Base-by-base conservation (phyloP, 2,329 filamentous ascomycete genomes). In the Rachicladosporium sp. region DNA sequence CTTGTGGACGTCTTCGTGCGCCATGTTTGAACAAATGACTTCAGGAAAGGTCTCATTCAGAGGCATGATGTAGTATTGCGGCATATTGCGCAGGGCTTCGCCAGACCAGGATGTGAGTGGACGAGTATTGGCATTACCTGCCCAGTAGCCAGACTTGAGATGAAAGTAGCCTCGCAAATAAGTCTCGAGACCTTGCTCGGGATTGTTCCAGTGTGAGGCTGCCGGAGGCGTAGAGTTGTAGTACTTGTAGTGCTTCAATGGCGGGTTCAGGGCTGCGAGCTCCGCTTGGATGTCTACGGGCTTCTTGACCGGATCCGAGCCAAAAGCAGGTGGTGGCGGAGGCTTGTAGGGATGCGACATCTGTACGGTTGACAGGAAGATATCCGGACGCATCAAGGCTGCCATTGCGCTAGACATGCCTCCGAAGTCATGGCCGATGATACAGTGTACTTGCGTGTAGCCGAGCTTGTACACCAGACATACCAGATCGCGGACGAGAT, bases 231-330 rank as follows among this genome's bases (percentile, higher is more conserved):
- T 69, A 2, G 72, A 71, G 49, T 77, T 78, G 56, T 77, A 81
- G 70, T 70, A 78, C 56, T 80, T 79, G 63, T 82, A 83, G 54
- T 82, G 78, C 53, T 82, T 82, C 6, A 74, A 54, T 0, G 76
- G 74, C 11, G 70, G 66, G 2, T 65, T 55, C 1, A 78, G 64
- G 31, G 62, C 60, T 1, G 69, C 69, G 2, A 82, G 67, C 3
- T 70, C 70, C 13, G 62, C 59, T 42, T 77, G 71, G 11, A 81
- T 68, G 41, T 76, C 66, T 6, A 44, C 15, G 10, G 49, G 43
- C 35, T 38, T 47, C 44, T 53, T 52, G 6, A 33, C 15, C n/a
- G 55, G 49, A n/a, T 66, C 55, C 23, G 62, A 57, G 44, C 70
- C 62, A 45, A 72, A 70, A 0, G 68, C 67, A 2, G 77, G 61